Base-by-base conservation (phyloP, 768 basidiomycete genomes). In the Xerocomus brunneocitrinus region DNA sequence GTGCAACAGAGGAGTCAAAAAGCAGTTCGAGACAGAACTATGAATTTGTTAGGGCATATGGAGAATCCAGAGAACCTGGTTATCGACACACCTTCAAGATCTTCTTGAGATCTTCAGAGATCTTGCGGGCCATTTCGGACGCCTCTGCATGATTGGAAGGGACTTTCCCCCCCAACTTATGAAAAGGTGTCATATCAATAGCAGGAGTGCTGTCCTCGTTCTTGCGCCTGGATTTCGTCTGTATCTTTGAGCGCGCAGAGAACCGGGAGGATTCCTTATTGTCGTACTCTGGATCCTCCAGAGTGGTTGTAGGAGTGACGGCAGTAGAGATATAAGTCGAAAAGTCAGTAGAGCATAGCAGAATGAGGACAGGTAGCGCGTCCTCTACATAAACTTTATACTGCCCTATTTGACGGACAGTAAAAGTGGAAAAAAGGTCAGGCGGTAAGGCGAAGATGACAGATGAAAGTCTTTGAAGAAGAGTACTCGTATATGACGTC, bases 131-230 rank as follows among this genome's bases (percentile, higher is more conserved):
- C 13, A 61, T 48, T 4, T 46, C 24, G 3, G 39, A 34, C 0
- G 65, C 67, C 12, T 69, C 71, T 12, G 41, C 52, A 1, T 39
- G 39, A 6, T 56, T 62, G 7, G 36, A 35, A 8, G 77, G 76
- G 3, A 68, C 59, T 12, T 42, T 44, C 2, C 54, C 27, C 0
- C 64, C 64, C n/a, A 76, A 58, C 30, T 54, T 66, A 8, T 58
- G 61, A 39, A 78, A 73, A 1, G 64, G 65, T 8, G 59, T 52
- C 7, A 39, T 30, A 38, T 78, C 62, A 13, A 72, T 32, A 6
- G 53, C 32, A 2, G 56, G 34, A 35, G 31, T 16, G 28, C 47
- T 48, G 46, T 53, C 49, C 51, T 58, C 48, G 43, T 35, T 51
- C 52, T 54, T 64, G 45, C 57, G 58, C 60, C 49, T 67, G 39